Evolutionary conservation across 345 rosid species (phyloP).

Genomic region (Physaria fendleri): DNA sequence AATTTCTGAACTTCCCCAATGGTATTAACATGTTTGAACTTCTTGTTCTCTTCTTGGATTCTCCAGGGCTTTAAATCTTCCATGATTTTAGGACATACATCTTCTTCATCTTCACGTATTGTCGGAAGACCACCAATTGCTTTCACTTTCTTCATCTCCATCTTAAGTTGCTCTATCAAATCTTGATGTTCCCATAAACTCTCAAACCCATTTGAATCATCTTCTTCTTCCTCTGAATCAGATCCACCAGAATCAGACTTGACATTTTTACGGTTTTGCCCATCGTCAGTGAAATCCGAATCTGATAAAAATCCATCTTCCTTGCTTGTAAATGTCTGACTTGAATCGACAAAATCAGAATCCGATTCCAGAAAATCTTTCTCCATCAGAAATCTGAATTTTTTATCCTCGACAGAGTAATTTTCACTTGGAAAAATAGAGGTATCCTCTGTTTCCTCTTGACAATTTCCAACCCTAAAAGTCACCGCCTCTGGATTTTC

Average conservation of each 20-base stretch:
- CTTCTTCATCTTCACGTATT: slow-evolving; percentile 57
- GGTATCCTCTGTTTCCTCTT: not conserved
- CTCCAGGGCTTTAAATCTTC: slow-evolving; percentile 93
- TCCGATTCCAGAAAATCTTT: slow-evolving; percentile 41
- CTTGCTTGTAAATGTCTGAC: slow-evolving; percentile 41
- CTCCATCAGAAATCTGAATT: slow-evolving; percentile 35
- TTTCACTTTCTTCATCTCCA: slow-evolving; percentile 84
- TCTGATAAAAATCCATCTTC: slow-evolving; percentile 55
- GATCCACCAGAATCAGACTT: slow-evolving; percentile 11
- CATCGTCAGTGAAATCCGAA: slow-evolving; percentile 37
- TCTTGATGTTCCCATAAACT: slow-evolving; percentile 91
- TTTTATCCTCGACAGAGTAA: slow-evolving; percentile 4
- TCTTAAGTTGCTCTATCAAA: slow-evolving; percentile 77
- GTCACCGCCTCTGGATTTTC: slow-evolving; percentile 41
- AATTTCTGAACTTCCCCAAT: slow-evolving; percentile 83
- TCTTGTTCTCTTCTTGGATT: slow-evolving; percentile 64
- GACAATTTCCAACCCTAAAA: slow-evolving; percentile 35
- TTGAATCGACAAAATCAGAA: slow-evolving; percentile 48
- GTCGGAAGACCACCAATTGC: slow-evolving; percentile 85
- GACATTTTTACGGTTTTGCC: slow-evolving; percentile 25
- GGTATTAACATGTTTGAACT: slow-evolving; percentile 46
- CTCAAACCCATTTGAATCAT: slow-evolving; percentile 48
- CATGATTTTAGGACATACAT: slow-evolving; percentile 59
- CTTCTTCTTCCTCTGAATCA: slow-evolving; percentile 30
- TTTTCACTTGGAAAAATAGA: slow-evolving; percentile 14